These are phyloP conservation scores for Botryotinia convoluta DNA, from an alignment of 2,329 filamentous ascomycete species.

Conservation along the genomic window DNA sequence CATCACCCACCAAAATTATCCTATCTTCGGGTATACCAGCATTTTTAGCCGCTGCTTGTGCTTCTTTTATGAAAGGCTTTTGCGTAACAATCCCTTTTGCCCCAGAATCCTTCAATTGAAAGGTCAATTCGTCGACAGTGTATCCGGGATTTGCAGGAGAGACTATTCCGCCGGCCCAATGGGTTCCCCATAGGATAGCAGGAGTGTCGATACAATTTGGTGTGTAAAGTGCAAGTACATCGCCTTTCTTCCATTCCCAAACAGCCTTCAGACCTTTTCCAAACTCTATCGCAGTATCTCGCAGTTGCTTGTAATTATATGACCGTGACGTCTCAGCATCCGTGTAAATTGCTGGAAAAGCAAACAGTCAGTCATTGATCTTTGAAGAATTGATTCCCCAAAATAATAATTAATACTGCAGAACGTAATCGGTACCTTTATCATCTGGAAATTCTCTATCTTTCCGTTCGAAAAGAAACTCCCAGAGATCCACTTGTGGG, in stretches of 20 bases:
- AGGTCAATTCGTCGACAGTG: conserved; percentile 77
- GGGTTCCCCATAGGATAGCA: conserved; percentile 70
- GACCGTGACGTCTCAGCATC: conserved; percentile 66
- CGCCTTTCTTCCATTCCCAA: conserved; percentile 78
- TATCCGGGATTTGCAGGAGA: conserved; percentile 90
- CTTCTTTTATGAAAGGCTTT: conserved; percentile 60
- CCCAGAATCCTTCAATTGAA: conserved; percentile 75
- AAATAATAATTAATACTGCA: conserved; percentile 44
- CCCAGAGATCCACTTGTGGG: conserved; percentile 75
- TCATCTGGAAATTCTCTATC: conserved; percentile 65
- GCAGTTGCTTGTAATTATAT: conserved; percentile 71
- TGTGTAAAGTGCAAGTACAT: conserved; percentile 79
- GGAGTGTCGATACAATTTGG: conserved; percentile 86
- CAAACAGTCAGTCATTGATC: background rate
- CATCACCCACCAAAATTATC: conserved; percentile 74
- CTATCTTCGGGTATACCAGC: conserved; percentile 69
- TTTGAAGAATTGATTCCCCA: background rate
- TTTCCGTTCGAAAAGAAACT: conserved; percentile 70
- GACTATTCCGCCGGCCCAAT: conserved; percentile 78
- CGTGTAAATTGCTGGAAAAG: conserved; percentile 65
- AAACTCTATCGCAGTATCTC: conserved; percentile 66
- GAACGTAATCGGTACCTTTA: conserved; percentile 55
- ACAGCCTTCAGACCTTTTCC: conserved; percentile 72
- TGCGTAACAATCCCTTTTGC: conserved; percentile 78
- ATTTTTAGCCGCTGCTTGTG: conserved; percentile 63